Evolutionary conservation across 2,329 filamentous ascomycete genomes (phyloP), one percentile per base, ranked within the genome.

Genomic region (Xylariaceae sp.): DNA sequence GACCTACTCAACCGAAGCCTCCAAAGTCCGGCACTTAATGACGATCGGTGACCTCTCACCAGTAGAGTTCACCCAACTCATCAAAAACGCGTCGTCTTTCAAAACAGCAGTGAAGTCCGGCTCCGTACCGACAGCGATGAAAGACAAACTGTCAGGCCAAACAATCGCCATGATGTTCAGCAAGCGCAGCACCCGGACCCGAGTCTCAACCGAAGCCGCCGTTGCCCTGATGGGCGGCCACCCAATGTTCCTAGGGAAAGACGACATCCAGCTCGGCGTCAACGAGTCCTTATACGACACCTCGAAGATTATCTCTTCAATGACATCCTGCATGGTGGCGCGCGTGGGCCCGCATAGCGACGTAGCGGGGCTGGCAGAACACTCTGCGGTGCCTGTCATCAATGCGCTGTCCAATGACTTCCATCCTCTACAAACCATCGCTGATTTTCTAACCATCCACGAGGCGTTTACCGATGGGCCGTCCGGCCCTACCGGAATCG

Each of bases 211-310:
- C 1, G 94, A 99, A 75, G 87, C 87, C 7, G 94, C 94, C 11
- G 85, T 96, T 35, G 82, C 86, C n/a, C 76, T 89, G 52, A 80
- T 99, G 76, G 90, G 91, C 35, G 94, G 92, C 0, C 87, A 96
- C 62, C 86, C 94, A 18, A 96, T 99, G 91, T 99, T 99, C 67
- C 71, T 99, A 51, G 90, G 91, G 62, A 94, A 91, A 66, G 86
- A 95, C 48, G 94, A 99, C 66, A 99, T 99, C 55, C 94, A 99
- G 70, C 78, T 99, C 17, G 94, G 94, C 45, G 94, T 88, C 56
- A 99, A 99, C 63, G 94, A 99, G 71, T 91, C 89, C 5, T 78
- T 97, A n/a, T 87, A 89, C 66, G 94, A 99, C 70, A 96, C 91
- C 5, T 86, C 89, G 0, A 79, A 87, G 38, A 90, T 99, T 55